Conservation (phyloP, 768 basidiomycete genomes). For the Collybia mongolica region DNA sequence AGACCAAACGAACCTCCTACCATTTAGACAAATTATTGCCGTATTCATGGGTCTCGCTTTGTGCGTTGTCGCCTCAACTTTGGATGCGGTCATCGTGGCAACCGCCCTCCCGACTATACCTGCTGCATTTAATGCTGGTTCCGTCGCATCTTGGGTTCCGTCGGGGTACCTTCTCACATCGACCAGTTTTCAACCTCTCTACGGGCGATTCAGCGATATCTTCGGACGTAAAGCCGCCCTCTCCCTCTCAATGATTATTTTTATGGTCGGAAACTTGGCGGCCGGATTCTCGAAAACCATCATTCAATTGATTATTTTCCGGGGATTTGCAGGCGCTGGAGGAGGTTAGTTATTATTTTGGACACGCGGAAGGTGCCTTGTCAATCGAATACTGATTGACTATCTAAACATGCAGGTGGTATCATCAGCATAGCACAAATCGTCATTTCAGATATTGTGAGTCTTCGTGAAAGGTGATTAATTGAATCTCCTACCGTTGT, state of each 20-base stretch:
- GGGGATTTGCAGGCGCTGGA: constrained; percentile 68
- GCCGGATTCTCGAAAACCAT: constrained; percentile 69
- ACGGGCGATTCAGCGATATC: constrained; percentile 65
- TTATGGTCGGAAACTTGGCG: constrained; percentile 63
- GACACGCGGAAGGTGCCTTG: neutral
- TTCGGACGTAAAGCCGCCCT: constrained; percentile 65
- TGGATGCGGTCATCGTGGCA: constrained; percentile 74
- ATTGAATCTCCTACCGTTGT: neutral
- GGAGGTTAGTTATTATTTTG: constrained; percentile 37
- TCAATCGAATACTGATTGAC: neutral
- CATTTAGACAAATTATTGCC: constrained; percentile 58
- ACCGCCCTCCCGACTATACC: constrained; percentile 76
- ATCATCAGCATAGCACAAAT: constrained; percentile 71
- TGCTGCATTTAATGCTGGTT: constrained; percentile 60
- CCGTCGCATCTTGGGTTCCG: constrained; percentile 69
- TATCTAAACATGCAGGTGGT: constrained; percentile 35
- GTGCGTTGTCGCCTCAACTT: constrained; percentile 58
- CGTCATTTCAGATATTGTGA: constrained; percentile 71
- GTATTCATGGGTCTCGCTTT: constrained; percentile 61
- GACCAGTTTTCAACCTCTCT: constrained; percentile 59
- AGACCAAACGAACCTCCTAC: constrained; percentile 77
- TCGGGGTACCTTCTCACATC: constrained; percentile 70
- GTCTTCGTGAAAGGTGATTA: constrained; percentile 58
- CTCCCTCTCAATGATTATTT: constrained; percentile 56
- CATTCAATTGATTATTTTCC: constrained; percentile 65